Evolutionary conservation across 805 yeast species (phyloP), one percentile per base, ranked within the genome.

Genomic region (Candida ipomoeae): DNA sequence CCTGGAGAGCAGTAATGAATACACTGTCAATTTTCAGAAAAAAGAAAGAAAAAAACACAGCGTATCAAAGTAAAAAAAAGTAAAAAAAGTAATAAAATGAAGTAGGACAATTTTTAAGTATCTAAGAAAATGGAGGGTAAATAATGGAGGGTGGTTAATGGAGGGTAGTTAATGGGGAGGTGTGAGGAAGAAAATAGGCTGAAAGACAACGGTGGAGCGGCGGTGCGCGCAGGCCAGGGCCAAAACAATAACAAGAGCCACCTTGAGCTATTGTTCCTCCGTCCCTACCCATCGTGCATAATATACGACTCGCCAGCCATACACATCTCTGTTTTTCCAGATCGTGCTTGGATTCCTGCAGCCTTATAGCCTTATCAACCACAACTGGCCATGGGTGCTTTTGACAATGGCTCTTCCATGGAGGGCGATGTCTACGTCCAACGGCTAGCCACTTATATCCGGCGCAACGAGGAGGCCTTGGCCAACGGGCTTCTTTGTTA

Each of bases 351-450:
- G 20, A 37, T 5, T 26, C 32, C 26, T 37, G 43, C 43, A 23
- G 33, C 34, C 44, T 23, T 33, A 6, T 21, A 33, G 26, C 31
- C 14, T 8, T 21, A 8, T 15, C 18, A 23, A 26, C 15, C 34
- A 14, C 42, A 15, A n/a, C 42, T 15, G 17, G 18, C 23, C 34
- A 57, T 57, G 60, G 60, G 60, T 20, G 55, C 60, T 6, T 52
- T 57, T 31, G 57, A 57, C 45, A 65, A 62, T 53, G 75, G 65
- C 44, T 60, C 62, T 54, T 65, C 74, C 46, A 69, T 73, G 51
- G 85, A 81, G 53, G 85, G 85, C 31, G 84, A 82, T 57, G 77
- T 77, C 15, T 81, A 80, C 60, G 70, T 80, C 36, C 83, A 78
- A 57, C 72, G 80, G 52, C 65, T 81, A 32, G 75, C 85, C 29